Evolutionary conservation across 352 stramenopile genomes (phyloP).

Genomic region (Phytopythium montanum): DNA sequence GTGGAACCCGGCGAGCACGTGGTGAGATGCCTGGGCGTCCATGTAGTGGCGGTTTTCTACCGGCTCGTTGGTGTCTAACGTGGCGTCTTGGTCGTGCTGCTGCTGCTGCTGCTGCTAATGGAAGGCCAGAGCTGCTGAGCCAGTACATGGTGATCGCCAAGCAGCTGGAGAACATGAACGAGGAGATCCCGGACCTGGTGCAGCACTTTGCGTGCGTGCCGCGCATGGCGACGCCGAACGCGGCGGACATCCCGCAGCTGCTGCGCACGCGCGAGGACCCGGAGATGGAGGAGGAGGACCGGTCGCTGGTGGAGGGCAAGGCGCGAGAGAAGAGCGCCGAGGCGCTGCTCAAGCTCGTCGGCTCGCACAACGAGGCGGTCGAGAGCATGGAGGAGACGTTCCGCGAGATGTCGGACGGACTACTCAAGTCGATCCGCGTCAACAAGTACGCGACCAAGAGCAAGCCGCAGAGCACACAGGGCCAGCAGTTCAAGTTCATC

Average conservation of each 20-base stretch:
- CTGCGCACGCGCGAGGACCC: constrained; percentile 79
- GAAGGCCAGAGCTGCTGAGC: constrained; percentile 74
- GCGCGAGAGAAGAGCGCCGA: constrained; percentile 63
- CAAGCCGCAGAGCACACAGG: constrained; percentile 74
- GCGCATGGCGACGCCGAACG: constrained; percentile 78
- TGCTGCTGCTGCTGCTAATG: not conserved
- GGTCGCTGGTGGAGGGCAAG: constrained; percentile 68
- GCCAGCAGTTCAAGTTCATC: constrained; percentile 83
- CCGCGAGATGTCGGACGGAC: constrained; percentile 78
- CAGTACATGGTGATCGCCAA: constrained; percentile 88
- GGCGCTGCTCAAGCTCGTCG: constrained; percentile 57
- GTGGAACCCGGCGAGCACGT: constrained; percentile 78
- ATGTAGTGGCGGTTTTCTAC: too few relatives aligned
- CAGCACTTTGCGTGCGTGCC: constrained; percentile 84
- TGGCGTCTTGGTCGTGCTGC: not conserved
- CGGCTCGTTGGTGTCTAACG: not conserved
- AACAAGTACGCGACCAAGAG: constrained; percentile 86
- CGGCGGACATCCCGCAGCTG: constrained; percentile 71
- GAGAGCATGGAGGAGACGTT: constrained; percentile 81
- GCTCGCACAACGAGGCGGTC: constrained; percentile 67
- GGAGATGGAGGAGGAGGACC: constrained; percentile 83
- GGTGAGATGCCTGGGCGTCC: constrained; percentile 30
- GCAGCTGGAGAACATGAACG: constrained; percentile 88
- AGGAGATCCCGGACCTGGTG: constrained; percentile 81
- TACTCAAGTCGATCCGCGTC: constrained; percentile 79